Percentiles rank a stretch among this genome's conserved stretches.
phyloP scores from a whole-genome alignment of 345 rosid species.

The Nephelium lappaceum region DNA sequence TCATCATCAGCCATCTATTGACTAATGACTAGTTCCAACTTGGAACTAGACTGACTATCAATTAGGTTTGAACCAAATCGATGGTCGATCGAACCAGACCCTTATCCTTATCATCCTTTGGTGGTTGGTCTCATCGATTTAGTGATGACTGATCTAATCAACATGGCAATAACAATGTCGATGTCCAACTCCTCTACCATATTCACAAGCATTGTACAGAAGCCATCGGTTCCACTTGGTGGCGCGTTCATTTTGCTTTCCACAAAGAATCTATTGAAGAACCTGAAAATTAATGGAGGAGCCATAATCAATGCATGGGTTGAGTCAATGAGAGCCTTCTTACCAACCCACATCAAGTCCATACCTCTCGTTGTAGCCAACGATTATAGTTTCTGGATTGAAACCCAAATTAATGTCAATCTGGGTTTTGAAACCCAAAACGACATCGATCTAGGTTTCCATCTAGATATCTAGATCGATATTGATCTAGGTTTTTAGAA shows the following conservation, averaged over 20 bases:
- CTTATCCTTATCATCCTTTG: too few relatives aligned
- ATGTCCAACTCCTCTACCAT: conserved; percentile 39
- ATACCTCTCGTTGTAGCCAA: conserved; percentile 34
- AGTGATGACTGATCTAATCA: conserved; percentile 48
- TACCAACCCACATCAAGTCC: conserved; percentile 77
- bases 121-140: background rate
- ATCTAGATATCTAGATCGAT: too few relatives aligned
- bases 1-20: too few relatives aligned
- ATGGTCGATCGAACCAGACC: too few relatives aligned
- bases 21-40: too few relatives aligned
- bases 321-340: conserved; percentile 86
- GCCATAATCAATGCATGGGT: conserved; percentile 71
- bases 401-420: too few relatives aligned
- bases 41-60: too few relatives aligned
- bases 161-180: conserved; percentile 34
- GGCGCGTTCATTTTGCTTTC: conserved; percentile 46
- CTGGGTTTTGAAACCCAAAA: too few relatives aligned
- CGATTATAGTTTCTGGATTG: conserved; percentile 61
- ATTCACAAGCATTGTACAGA: conserved; percentile 43
- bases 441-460: too few relatives aligned
- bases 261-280: conserved; percentile 45
- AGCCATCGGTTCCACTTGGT: conserved; percentile 54
- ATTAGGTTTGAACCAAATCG: too few relatives aligned
- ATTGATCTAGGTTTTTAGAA: too few relatives aligned
- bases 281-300: conserved; percentile 63